A percentile compares a stretch with the other conserved stretches of the same genome.
phyloP scores from a whole-genome alignment of 106 monocot species.

The Apostasia shenzhenica region DNA sequence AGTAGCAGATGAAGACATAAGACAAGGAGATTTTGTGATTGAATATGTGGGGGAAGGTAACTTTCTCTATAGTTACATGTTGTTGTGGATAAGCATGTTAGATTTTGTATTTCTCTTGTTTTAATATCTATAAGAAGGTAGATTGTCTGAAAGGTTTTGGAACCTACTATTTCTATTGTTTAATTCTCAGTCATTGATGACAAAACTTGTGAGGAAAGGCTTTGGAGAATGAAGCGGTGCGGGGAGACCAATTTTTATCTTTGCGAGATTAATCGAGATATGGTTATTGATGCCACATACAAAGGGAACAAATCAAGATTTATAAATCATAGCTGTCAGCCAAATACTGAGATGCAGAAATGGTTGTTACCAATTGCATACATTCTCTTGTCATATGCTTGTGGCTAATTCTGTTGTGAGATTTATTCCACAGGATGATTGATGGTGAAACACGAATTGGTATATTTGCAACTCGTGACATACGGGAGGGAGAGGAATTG shows the following conservation, averaged over 20 bases:
- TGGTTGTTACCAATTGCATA: conserved; percentile 44
- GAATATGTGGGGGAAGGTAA: conserved; percentile 99
- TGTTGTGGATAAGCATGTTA: conserved; percentile 62
- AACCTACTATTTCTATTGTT: neutral
- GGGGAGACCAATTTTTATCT: conserved; percentile 90
- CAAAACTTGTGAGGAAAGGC: conserved; percentile 94
- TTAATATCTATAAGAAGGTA: neutral
- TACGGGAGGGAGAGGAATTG: conserved; percentile 73
- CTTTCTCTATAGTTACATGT: conserved; percentile 3
- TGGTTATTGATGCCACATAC: conserved; percentile 98
- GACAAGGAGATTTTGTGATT: conserved; percentile 85
- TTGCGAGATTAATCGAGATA: conserved; percentile 92
- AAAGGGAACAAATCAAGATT: conserved; percentile 97
- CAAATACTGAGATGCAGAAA: conserved; percentile 99
- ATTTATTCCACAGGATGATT: conserved; percentile 57
- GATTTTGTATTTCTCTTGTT: neutral
- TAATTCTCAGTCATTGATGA: conserved; percentile 80
- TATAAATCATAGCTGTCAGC: conserved; percentile 95
- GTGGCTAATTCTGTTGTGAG: conserved; percentile 8
- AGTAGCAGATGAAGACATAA: conserved; percentile 81
- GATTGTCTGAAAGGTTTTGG: neutral
- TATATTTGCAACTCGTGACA: conserved; percentile 86
- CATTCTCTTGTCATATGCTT: neutral
- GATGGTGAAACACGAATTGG: conserved; percentile 97
- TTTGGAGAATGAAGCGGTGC: conserved; percentile 92